These are phyloP conservation scores for Botrytis galanthina DNA, from an alignment of 2,329 filamentous ascomycete species.

Conservation along the genomic window DNA sequence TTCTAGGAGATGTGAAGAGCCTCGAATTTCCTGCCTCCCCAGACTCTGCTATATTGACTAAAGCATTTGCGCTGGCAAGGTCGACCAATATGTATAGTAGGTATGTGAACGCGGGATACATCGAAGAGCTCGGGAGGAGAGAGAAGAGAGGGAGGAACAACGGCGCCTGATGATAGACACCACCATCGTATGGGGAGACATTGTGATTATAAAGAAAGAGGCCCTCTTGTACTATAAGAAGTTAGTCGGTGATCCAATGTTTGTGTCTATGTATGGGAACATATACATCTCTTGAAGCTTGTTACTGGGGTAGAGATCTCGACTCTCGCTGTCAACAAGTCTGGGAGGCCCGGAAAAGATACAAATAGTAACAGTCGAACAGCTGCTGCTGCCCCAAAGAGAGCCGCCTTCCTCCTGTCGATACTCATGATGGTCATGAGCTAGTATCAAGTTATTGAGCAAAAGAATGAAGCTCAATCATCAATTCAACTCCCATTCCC, in stretches of 20 bases:
- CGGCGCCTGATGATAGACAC: slow-evolving; percentile 78
- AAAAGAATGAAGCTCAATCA: slow-evolving; percentile 27
- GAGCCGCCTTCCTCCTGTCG: slow-evolving; percentile 58
- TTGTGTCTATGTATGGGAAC: not conserved
- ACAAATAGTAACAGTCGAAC: slow-evolving; percentile 78
- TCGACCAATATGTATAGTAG: slow-evolving; percentile 81
- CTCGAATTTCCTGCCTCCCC: slow-evolving; percentile 73
- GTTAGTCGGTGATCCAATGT: slow-evolving; percentile 20
- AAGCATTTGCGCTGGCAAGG: slow-evolving; percentile 74
- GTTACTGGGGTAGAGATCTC: slow-evolving; percentile 96
- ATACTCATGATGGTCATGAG: slow-evolving; percentile 46
- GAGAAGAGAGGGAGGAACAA: slow-evolving; percentile 89
- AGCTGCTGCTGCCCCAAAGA: slow-evolving; percentile 74
- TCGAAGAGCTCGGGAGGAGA: slow-evolving; percentile 69
- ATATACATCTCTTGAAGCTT: slow-evolving; percentile 92
- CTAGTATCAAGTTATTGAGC: slow-evolving; percentile 16
- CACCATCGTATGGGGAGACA: slow-evolving; percentile 95
- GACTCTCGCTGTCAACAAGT: slow-evolving; percentile 83
- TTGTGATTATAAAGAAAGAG: slow-evolving; percentile 95
- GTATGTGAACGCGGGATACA: slow-evolving; percentile 70
- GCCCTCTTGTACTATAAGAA: slow-evolving; percentile 78
- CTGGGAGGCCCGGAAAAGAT: slow-evolving; percentile 77
- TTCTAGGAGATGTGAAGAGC: slow-evolving; percentile 75
- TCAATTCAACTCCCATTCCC: not conserved
- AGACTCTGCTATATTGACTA: slow-evolving; percentile 77